Evolutionary conservation across 1,284 basidiomycete genomes (phyloP).

Genomic region (Sphaerobolus stellatus): DNA sequence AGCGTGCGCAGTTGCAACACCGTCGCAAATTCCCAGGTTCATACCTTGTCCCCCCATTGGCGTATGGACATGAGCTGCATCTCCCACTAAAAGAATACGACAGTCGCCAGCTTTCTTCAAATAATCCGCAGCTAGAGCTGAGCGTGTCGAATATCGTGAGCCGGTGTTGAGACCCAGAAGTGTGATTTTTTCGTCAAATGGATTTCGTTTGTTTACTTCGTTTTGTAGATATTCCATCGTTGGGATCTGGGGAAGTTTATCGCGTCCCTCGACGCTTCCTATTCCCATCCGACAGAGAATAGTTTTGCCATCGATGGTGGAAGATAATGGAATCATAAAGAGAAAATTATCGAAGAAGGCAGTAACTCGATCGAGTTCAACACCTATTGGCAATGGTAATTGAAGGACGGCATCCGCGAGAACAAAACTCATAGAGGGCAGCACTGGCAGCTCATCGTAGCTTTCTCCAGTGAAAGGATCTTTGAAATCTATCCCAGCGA

Average conservation of each 20-base stretch:
- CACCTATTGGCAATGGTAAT: constrained; percentile 15
- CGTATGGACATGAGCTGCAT: constrained; percentile 46
- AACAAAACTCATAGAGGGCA: constrained; percentile 29
- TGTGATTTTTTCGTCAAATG: constrained; percentile 18
- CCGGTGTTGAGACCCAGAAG: constrained; percentile 36
- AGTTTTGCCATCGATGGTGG: neutral
- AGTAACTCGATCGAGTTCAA: constrained; percentile 20
- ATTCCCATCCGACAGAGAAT: neutral
- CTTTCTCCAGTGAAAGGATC: constrained; percentile 33
- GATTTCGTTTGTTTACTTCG: constrained; percentile 30
- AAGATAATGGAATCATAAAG: constrained; percentile 24
- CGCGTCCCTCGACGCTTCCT: constrained; percentile 24
- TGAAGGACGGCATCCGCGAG: constrained; percentile 33
- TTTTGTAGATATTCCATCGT: constrained; percentile 34
- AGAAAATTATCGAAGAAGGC: constrained; percentile 19
- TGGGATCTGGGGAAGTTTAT: constrained; percentile 33
- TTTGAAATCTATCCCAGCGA: constrained; percentile 32
- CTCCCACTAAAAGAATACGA: constrained; percentile 37
- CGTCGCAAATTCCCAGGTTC: constrained; percentile 46
- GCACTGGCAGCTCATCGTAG: constrained; percentile 19
- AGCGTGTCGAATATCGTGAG: constrained; percentile 36
- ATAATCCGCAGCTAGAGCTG: constrained; percentile 39
- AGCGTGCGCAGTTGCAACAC: constrained; percentile 19
- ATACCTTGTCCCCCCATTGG: constrained; percentile 48
- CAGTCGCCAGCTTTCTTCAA: constrained; percentile 26